Evolutionary conservation across 2,329 filamentous ascomycete species (phyloP).

Genomic region (Nigrospora sphaerica): DNA sequence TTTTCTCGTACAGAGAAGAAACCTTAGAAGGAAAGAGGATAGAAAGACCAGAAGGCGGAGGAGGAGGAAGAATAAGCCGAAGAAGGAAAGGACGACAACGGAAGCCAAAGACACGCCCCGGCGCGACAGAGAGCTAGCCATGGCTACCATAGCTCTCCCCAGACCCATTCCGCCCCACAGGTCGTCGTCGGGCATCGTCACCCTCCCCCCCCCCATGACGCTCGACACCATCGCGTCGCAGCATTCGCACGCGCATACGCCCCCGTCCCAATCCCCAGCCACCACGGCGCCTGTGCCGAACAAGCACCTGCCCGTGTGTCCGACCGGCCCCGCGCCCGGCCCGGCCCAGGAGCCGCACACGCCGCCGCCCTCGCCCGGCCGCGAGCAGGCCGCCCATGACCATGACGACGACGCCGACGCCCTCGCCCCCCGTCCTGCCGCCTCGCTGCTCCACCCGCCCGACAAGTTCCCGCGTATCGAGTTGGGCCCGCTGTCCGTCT

Average conservation of each 20-base stretch:
- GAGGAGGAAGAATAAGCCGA: background rate
- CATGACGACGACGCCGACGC: background rate
- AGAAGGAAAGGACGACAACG: background rate
- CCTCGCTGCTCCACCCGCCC: constrained; percentile 71
- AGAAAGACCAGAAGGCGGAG: background rate
- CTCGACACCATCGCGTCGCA: constrained; percentile 28
- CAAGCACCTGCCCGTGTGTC: constrained; percentile 84
- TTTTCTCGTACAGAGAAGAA: background rate
- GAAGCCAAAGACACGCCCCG: no score
- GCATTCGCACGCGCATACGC: no score
- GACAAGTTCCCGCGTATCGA: constrained; percentile 47
- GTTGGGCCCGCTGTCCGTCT: constrained; percentile 55
- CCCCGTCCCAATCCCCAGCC: constrained; percentile 16
- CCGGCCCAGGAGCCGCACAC: constrained; percentile 48
- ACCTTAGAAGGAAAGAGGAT: background rate
- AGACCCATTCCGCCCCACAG: constrained; percentile 39
- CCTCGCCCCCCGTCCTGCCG: constrained; percentile 37
- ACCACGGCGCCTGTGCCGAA: constrained; percentile 58
- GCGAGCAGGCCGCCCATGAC: constrained; percentile 34
- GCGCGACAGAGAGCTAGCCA: constrained; percentile 15
- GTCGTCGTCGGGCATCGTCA: constrained; percentile 32
- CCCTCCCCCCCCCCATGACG: constrained; percentile 32
- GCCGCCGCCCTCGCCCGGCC: constrained; percentile 59
- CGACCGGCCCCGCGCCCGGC: constrained; percentile 61
- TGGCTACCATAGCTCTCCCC: constrained; percentile 50